Base-by-base conservation (phyloP, 129 eudicot genomes). In the Arctium minus region DNA sequence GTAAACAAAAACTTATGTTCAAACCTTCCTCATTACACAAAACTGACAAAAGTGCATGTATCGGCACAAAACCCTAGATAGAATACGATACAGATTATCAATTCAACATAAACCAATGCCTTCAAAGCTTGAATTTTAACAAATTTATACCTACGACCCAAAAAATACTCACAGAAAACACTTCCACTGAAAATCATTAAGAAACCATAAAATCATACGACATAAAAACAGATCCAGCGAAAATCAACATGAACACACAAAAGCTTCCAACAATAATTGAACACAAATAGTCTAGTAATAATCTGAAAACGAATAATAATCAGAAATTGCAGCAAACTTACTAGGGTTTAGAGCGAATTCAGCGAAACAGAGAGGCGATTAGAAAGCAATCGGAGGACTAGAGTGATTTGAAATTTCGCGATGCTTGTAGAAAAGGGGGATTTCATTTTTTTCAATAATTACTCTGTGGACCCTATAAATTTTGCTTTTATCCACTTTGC, bases 331-430 rank as follows among this genome's bases (percentile, higher is more conserved):
- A 72, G 60, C 39, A 50, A 81, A 81, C 84, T 81, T 81, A 81
- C 84, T 81, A 81, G 84, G 84, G 84, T 81, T 81, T 73, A 73
- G 53, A 37, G 79, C 84, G 62, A 72, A 79, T 53, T 53, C 65
- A 53, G 65, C 65, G 65, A 46, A 11, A 35, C 18, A 48, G 72
- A 39, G 22, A 79, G 9, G 48, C 30, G 12, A n/a, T 32, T 30
- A 18, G 11, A 27, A 64, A 27, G 30, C 1, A 27, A 64, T 6
- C 11, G 70, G 32, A 64, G 32, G 8, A 27, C 10, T 27, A 3
- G 18, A 9, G 44, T 15, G 76, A 37, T 72, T 37, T 37, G 31
- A 71, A 80, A 80, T 1, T 6, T 78, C 31, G 31, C 2, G 33
- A 62, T 62, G 48, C 81, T 60, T 60, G 0, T 60, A 69, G 33